These are phyloP conservation scores for Talaromyces stipitatus DNA, from an alignment of 495 filamentous ascomycete species.

Conservation along the genomic window DNA sequence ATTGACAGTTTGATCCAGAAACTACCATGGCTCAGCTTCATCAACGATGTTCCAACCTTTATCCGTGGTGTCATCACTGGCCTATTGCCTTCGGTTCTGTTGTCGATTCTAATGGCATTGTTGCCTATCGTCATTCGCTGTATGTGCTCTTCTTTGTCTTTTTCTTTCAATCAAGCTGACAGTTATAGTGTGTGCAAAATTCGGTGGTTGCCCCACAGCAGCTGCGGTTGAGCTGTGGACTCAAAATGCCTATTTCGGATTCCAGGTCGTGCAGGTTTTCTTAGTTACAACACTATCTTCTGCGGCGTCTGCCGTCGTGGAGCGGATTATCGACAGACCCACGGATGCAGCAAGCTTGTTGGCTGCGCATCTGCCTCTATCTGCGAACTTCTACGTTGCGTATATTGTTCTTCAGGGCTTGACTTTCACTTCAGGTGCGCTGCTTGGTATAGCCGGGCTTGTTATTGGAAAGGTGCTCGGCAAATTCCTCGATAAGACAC, in stretches of 20 bases:
- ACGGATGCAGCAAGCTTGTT: conserved; percentile 53
- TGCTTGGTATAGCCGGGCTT: conserved; percentile 74
- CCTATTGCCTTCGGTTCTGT: conserved; percentile 69
- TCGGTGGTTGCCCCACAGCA: conserved; percentile 69
- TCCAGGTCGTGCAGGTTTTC: conserved; percentile 95
- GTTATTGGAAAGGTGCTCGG: conserved; percentile 72
- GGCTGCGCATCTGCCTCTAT: conserved; percentile 64
- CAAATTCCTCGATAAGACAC: conserved; percentile 60
- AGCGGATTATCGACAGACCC: conserved; percentile 59
- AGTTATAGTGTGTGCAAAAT: conserved; percentile 56
- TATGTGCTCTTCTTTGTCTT: conserved; percentile 27
- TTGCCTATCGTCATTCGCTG: conserved; percentile 78
- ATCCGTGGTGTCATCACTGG: conserved; percentile 81
- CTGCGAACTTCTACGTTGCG: conserved; percentile 90
- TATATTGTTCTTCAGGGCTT: conserved; percentile 94
- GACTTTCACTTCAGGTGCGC: conserved; percentile 64
- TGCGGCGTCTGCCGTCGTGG: conserved; percentile 47
- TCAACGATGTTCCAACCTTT: conserved; percentile 58
- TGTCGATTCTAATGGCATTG: conserved; percentile 83
- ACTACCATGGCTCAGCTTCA: conserved; percentile 63
- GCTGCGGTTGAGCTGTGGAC: conserved; percentile 77
- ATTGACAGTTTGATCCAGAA: conserved; percentile 57
- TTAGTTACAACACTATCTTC: conserved; percentile 77
- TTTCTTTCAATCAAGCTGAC: conserved; percentile 6
- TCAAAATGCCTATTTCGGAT: conserved; percentile 89